Evolutionary conservation across 495 filamentous ascomycete genomes (phyloP).

Genomic region (Endocarpon pusillum): DNA sequence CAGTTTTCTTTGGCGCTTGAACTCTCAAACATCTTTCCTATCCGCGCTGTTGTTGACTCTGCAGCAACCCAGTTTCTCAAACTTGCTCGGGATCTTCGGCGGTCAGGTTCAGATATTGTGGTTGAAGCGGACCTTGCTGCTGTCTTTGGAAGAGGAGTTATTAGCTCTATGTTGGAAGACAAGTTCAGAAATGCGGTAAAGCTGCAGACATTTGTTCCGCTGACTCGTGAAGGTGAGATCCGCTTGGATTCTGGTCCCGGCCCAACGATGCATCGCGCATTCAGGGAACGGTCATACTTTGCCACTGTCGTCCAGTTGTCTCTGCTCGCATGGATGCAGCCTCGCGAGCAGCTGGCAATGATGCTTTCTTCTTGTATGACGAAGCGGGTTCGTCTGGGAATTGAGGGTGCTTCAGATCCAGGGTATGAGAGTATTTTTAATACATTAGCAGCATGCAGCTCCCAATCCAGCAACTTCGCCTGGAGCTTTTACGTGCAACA

Average conservation of each 20-base stretch:
- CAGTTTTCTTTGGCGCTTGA: conserved; percentile 1
- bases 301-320: conserved; percentile 8
- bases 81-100: conserved; percentile 4
- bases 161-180: conserved; percentile 4
- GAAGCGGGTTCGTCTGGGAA: conserved; percentile 2
- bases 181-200: conserved; percentile 5
- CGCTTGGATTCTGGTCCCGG: conserved; percentile 6
- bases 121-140: conserved; percentile 7
- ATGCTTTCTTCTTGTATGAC: conserved; percentile 4
- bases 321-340: conserved; percentile 8
- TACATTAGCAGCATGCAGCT: conserved; percentile 7
- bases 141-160: conserved; percentile 7
- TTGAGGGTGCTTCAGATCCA: conserved; percentile 4
- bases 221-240: conserved; percentile 2
- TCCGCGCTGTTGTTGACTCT: background rate
- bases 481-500: conserved; percentile 4
- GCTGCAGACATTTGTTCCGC: conserved; percentile 1
- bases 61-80: conserved; percentile 1
- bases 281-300: conserved; percentile 7
- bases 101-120: conserved; percentile 7
- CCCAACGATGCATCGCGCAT: conserved; percentile 4
- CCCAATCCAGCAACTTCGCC: conserved; percentile 7
- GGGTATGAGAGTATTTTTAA: conserved; percentile 7
- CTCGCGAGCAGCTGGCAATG: conserved; percentile 3
- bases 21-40: conserved; percentile 1